These are phyloP conservation scores for Kickxella alabastrina DNA, from an alignment of 192 early-diverging fungal species.

Conservation along the genomic window DNA sequence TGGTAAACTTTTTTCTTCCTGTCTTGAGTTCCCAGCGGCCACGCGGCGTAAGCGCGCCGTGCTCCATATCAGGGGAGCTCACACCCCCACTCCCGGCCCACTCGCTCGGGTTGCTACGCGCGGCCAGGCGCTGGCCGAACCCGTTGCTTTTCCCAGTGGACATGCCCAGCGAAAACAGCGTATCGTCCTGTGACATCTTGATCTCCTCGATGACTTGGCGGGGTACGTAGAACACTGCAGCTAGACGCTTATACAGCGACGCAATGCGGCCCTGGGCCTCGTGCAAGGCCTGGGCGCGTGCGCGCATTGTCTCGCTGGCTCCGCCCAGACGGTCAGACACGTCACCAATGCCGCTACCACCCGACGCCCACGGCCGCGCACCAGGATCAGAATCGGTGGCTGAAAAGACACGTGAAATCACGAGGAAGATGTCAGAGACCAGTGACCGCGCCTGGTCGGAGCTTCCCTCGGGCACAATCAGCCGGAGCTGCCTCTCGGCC, in stretches of 20 bases:
- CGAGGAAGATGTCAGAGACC: slow-evolving; percentile 22
- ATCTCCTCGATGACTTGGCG: slow-evolving; percentile 22
- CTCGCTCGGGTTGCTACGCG: slow-evolving; percentile 8
- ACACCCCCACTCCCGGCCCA: slow-evolving; percentile 1
- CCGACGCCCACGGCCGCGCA: background rate
- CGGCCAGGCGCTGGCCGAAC: slow-evolving; percentile 20
- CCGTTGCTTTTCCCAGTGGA: slow-evolving; percentile 6
- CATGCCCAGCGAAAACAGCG: slow-evolving; percentile 3
- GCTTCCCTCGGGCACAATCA: slow-evolving; percentile 26
- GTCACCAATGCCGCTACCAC: background rate
- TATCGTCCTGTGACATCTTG: slow-evolving; percentile 17
- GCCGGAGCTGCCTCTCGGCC: slow-evolving; percentile 32
- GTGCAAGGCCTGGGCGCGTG: slow-evolving; percentile 17
- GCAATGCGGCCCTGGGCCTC: slow-evolving; percentile 23
- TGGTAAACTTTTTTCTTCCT: slow-evolving; percentile 40
- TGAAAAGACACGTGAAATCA: slow-evolving; percentile 17
- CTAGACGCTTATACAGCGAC: slow-evolving; percentile 14
- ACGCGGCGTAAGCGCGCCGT: slow-evolving; percentile 40
- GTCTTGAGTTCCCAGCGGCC: slow-evolving; percentile 49
- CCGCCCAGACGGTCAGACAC: background rate
- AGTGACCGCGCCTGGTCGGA: slow-evolving; percentile 27
- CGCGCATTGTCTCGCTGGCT: slow-evolving; percentile 17
- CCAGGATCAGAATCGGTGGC: slow-evolving; percentile 8
- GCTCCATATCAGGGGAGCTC: slow-evolving; percentile 33
- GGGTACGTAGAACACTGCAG: slow-evolving; percentile 21